Evolutionary conservation across 1,284 basidiomycete genomes (phyloP).

Genomic region (Pyrrhoderma noxium): DNA sequence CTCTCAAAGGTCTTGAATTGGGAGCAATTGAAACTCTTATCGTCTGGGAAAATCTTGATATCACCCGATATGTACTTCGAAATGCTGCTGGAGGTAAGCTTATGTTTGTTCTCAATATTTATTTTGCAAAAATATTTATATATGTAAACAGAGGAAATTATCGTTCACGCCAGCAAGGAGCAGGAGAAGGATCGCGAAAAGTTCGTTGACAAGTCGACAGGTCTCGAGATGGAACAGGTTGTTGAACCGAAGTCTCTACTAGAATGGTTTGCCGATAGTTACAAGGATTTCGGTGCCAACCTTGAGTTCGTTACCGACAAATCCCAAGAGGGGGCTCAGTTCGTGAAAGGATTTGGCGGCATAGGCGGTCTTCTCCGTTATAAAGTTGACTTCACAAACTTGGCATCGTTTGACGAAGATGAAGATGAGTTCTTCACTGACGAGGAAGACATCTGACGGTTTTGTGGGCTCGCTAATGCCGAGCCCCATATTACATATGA

Average conservation of each 20-base stretch:
- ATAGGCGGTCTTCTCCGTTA: slow-evolving; percentile 93
- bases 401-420: slow-evolving; percentile 66
- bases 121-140: slow-evolving; percentile 6
- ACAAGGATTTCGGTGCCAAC: slow-evolving; percentile 94
- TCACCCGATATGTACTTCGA: slow-evolving; percentile 77
- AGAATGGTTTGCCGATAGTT: slow-evolving; percentile 99
- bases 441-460: slow-evolving; percentile 74
- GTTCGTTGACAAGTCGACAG: slow-evolving; percentile 93
- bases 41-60: slow-evolving; percentile 97
- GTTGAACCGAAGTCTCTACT: slow-evolving; percentile 77
- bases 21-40: slow-evolving; percentile 97
- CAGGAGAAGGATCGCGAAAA: slow-evolving; percentile 89
- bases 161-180: slow-evolving; percentile 73
- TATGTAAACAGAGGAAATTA: slow-evolving; percentile 59
- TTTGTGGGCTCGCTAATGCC: slow-evolving; percentile 76
- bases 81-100: slow-evolving; percentile 80
- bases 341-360: slow-evolving; percentile 98
- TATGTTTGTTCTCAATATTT: not conserved
- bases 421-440: slow-evolving; percentile 80
- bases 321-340: slow-evolving; percentile 97
- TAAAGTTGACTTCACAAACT: slow-evolving; percentile 89
- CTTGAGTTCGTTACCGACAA: slow-evolving; percentile 86
- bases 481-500: slow-evolving; percentile 33
- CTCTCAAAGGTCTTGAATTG: slow-evolving; percentile 93
- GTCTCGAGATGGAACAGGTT: slow-evolving; percentile 89